Conservation (phyloP, 768 basidiomycete genomes). For the Calocybe gangraenosa region DNA sequence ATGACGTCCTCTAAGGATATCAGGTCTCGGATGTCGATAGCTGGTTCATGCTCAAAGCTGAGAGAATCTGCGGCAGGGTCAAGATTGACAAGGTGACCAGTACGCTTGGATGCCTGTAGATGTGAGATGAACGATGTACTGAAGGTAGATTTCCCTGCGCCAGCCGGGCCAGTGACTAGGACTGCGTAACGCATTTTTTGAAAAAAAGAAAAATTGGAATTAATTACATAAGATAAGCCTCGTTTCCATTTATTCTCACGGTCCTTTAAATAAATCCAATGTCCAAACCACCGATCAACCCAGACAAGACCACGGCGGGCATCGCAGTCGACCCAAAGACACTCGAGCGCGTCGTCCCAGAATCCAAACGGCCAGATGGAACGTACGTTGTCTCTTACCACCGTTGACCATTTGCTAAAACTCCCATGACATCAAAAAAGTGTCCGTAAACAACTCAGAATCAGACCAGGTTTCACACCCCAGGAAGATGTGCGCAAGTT, state of each 20-base stretch:
- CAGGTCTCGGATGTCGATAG: conserved; percentile 91
- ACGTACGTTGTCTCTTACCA: conserved; percentile 64
- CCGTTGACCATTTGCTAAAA: too few species aligned
- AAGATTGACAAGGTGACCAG: conserved; percentile 92
- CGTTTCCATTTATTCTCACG: conserved; percentile 14
- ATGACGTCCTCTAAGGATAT: conserved; percentile 94
- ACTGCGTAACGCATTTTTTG: conserved; percentile 81
- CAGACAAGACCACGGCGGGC: conserved; percentile 67
- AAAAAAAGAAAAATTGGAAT: neutral
- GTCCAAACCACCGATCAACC: conserved; percentile 75
- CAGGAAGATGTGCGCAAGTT: conserved; percentile 92
- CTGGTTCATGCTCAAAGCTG: conserved; percentile 89
- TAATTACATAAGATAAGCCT: too few species aligned
- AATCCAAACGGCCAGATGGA: conserved; percentile 79
- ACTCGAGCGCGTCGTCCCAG: conserved; percentile 84
- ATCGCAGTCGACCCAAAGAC: conserved; percentile 85
- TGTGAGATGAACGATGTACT: conserved; percentile 86
- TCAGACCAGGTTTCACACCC: conserved; percentile 90
- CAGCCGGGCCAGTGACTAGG: conserved; percentile 92
- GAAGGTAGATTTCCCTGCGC: conserved; percentile 97
- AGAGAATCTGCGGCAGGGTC: conserved; percentile 89
- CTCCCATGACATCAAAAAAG: conserved; percentile 49
- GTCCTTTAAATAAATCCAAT: conserved; percentile 32
- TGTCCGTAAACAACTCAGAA: conserved; percentile 81
- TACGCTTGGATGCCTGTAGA: conserved; percentile 74